These are phyloP conservation scores for Thelephora terrestris DNA, from an alignment of 1,284 basidiomycete species.

Conservation along the genomic window DNA sequence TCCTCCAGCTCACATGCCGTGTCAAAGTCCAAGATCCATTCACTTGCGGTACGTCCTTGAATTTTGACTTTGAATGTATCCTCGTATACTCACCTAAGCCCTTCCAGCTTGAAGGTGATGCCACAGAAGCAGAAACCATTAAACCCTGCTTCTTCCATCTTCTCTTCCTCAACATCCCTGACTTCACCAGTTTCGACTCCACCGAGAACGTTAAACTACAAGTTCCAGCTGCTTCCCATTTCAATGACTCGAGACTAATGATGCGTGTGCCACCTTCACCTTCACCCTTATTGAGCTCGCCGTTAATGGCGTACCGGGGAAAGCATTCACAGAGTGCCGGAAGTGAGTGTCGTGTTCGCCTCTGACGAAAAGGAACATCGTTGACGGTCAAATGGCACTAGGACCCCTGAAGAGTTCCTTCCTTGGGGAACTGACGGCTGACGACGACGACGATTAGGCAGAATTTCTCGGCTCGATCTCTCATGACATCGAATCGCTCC, in stretches of 20 bases:
- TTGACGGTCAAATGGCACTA: neutral
- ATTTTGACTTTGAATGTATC: neutral
- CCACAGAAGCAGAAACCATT: conserved; percentile 13
- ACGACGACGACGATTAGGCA: neutral
- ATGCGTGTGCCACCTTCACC: conserved; percentile 11
- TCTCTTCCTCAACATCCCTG: conserved; percentile 10
- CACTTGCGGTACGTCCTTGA: conserved; percentile 8
- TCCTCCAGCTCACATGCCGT: conserved; percentile 1
- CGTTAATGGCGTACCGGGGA: conserved; percentile 20
- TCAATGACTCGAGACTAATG: conserved; percentile 10
- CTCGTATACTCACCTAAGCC: neutral
- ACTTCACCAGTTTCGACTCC: conserved; percentile 15
- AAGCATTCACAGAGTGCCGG: conserved; percentile 15
- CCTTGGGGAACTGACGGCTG: neutral
- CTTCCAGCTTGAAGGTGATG: conserved; percentile 6
- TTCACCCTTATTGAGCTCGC: conserved; percentile 12
- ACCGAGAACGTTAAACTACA: conserved; percentile 13
- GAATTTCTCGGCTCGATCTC: too few relatives aligned
- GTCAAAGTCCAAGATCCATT: conserved; percentile 5
- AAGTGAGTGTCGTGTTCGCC: conserved; percentile 13
- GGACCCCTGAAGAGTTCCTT: neutral
- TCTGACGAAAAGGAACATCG: neutral
- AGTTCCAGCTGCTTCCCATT: conserved; percentile 6
- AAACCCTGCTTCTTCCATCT: neutral
- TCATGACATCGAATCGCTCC: too few relatives aligned